Percentiles rank a stretch among this genome's conserved stretches.
phyloP scores from a whole-genome alignment of 2,329 filamentous ascomycete species.

The Balansia obtecta region DNA sequence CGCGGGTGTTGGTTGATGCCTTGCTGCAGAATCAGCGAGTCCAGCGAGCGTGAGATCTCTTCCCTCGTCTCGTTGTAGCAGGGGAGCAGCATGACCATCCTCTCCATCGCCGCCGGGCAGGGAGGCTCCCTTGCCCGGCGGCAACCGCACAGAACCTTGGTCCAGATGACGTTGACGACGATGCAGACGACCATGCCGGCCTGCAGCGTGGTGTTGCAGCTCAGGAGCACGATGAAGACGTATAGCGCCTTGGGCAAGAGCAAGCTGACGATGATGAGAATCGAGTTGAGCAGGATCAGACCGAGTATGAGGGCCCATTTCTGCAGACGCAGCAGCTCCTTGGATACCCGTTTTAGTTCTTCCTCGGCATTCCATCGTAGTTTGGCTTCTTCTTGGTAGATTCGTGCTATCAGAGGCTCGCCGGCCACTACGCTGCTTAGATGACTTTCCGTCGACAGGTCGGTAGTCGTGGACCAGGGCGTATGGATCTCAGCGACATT shows the following conservation, averaged over 20 bases:
- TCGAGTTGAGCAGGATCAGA: slow-evolving; percentile 21
- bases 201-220: slow-evolving; percentile 32
- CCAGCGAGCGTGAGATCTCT: slow-evolving; percentile 30
- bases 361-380: slow-evolving; percentile 26
- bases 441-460: slow-evolving; percentile 10
- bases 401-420: slow-evolving; percentile 21
- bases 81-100: slow-evolving; percentile 32
- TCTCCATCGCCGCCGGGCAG: slow-evolving; percentile 25
- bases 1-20: slow-evolving; percentile 28
- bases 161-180: slow-evolving; percentile 18
- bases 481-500: slow-evolving; percentile 15
- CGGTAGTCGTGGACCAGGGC: slow-evolving; percentile 14
- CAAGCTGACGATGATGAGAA: slow-evolving; percentile 24
- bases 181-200: slow-evolving; percentile 29
- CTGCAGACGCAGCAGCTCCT: slow-evolving; percentile 23
- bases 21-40: slow-evolving; percentile 32
- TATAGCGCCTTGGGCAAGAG: slow-evolving; percentile 28
- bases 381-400: slow-evolving; percentile 26
- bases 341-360: slow-evolving; percentile 26
- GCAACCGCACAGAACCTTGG: slow-evolving; percentile 18
- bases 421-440: slow-evolving; percentile 21
- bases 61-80: slow-evolving; percentile 37
- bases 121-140: slow-evolving; percentile 17
- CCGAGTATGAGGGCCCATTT: slow-evolving; percentile 27
- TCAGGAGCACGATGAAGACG: slow-evolving; percentile 31